Conservation (phyloP, 345 rosid species). For the Barbarea vulgaris region DNA sequence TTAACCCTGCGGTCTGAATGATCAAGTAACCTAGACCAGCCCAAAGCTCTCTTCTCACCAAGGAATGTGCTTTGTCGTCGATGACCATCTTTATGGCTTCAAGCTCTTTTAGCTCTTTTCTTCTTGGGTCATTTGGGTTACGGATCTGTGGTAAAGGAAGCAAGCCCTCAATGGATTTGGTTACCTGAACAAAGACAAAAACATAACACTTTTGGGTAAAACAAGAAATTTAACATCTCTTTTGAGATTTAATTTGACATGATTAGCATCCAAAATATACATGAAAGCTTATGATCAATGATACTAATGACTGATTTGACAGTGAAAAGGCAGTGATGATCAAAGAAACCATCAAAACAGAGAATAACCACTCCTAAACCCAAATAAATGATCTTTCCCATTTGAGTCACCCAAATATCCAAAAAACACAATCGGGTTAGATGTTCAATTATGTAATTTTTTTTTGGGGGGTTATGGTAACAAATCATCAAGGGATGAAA, state of each 20-base stretch:
- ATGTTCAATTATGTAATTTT: neutral
- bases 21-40: slow-evolving; percentile 67
- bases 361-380: slow-evolving; percentile 2
- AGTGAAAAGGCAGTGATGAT: neutral
- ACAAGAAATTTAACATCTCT: neutral
- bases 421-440: neutral
- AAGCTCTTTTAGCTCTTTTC: slow-evolving; percentile 61
- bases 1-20: slow-evolving; percentile 77
- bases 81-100: slow-evolving; percentile 57
- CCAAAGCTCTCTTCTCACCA: slow-evolving; percentile 77
- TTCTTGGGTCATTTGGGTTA: slow-evolving; percentile 58
- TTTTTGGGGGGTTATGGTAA: neutral
- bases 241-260: neutral
- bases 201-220: slow-evolving; percentile 32
- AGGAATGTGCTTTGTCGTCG: slow-evolving; percentile 55
- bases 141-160: slow-evolving; percentile 55
- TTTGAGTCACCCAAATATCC: neutral
- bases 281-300: neutral
- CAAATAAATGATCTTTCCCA: neutral
- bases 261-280: slow-evolving; percentile 15
- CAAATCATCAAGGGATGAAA: slow-evolving; percentile 20
- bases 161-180: slow-evolving; percentile 66
- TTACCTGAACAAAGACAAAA: slow-evolving; percentile 56
- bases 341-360: slow-evolving; percentile 10
- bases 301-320: neutral